These are phyloP conservation scores for Ophiostoma populinum DNA, from an alignment of 2,329 filamentous ascomycete genomes.

Conservation along the genomic window DNA sequence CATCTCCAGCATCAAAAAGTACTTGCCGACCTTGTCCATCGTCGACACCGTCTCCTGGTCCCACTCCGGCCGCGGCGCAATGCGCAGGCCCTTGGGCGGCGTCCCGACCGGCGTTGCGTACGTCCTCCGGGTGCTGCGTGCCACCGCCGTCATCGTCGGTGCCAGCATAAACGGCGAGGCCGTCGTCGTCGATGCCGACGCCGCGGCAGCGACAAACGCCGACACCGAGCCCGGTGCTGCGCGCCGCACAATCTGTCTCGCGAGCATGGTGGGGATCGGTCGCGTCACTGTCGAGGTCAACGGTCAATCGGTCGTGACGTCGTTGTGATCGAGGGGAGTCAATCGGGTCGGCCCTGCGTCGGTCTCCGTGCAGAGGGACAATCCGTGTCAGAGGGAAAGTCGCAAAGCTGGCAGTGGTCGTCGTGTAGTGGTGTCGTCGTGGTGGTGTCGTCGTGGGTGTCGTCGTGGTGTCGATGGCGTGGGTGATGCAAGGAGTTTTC, in stretches of 20 bases:
- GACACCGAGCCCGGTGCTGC: constrained; percentile 2
- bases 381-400: too few relatives aligned
- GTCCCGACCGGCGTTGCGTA: constrained; percentile 60
- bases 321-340: too few relatives aligned
- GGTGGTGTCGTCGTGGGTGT: neutral
- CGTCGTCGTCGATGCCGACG: neutral
- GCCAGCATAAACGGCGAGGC: neutral
- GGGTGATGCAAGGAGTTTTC: constrained; percentile 1
- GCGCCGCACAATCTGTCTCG: constrained; percentile 11
- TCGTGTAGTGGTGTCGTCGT: neutral
- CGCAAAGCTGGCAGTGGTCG: too few relatives aligned
- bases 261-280: constrained; percentile 8
- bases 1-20: constrained; percentile 93
- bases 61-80: constrained; percentile 59
- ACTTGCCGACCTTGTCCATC: constrained; percentile 73
- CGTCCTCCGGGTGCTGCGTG: too few relatives aligned
- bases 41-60: constrained; percentile 61
- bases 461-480: neutral
- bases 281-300: neutral
- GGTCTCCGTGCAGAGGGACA: too few relatives aligned
- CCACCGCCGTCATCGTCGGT: constrained; percentile 1
- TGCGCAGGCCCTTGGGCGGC: constrained; percentile 65
- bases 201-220: neutral
- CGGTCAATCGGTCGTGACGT: neutral
- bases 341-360: too few relatives aligned